Conservation (phyloP, 2,329 filamentous ascomycete species). For the Mycosphaerella sp. region DNA sequence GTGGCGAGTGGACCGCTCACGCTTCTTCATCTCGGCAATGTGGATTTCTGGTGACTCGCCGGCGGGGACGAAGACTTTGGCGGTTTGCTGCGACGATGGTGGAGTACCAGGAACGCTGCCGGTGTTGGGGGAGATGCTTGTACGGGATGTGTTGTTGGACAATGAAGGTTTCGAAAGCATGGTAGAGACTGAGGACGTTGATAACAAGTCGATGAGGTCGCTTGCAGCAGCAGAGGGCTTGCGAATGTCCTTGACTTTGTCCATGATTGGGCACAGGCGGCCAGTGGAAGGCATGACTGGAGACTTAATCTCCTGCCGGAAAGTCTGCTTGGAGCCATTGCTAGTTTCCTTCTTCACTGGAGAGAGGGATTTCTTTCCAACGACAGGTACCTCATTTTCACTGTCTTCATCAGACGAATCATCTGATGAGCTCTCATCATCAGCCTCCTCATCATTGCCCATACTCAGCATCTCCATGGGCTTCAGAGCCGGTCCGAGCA, state of each 20-base stretch:
- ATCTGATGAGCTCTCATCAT: slow-evolving; percentile 13
- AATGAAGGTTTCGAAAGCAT: slow-evolving; percentile 1
- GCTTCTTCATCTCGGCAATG: slow-evolving; percentile 24
- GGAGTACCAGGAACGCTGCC: not conserved
- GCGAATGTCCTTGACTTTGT: slow-evolving; percentile 10
- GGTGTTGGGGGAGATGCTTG: not conserved
- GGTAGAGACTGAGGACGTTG: slow-evolving; percentile 5
- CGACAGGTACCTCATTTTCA: not conserved
- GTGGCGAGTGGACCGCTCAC: slow-evolving; percentile 3
- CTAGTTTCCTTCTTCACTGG: not conserved
- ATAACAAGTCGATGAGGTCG: slow-evolving; percentile 28
- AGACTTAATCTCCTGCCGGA: not conserved
- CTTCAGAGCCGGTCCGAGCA: slow-evolving; percentile 17
- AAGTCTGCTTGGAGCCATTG: slow-evolving; percentile 3
- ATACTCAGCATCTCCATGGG: slow-evolving; percentile 23
- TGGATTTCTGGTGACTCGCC: slow-evolving; percentile 27
- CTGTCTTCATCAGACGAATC: slow-evolving; percentile 1
- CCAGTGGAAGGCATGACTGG: slow-evolving; percentile 2
- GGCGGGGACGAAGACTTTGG: slow-evolving; percentile 28
- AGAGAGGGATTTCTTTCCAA: not conserved
- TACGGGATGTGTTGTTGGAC: not conserved
- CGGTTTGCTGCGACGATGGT: slow-evolving; percentile 7
- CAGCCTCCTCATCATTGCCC: slow-evolving; percentile 14
- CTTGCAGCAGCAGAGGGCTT: slow-evolving; percentile 17
- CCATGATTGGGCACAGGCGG: slow-evolving; percentile 5